Conservation (phyloP, 305 asterid species). For the Striga hermonthica region DNA sequence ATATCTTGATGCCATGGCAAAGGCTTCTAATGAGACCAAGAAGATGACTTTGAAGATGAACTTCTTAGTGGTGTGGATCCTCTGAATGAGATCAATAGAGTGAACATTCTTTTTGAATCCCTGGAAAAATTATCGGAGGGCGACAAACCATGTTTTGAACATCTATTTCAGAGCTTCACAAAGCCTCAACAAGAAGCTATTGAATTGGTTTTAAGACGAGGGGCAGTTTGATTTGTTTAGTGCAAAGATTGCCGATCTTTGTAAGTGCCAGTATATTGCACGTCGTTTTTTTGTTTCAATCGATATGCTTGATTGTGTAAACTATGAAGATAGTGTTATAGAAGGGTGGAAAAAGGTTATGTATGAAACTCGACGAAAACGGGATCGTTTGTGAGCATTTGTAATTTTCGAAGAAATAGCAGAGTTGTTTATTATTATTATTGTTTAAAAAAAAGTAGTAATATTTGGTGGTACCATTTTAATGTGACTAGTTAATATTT, state of each 20-base stretch:
- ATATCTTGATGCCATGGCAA: conserved; percentile 87
- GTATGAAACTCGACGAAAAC: not conserved
- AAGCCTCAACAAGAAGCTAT: conserved; percentile 56
- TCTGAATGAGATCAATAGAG: conserved; percentile 82
- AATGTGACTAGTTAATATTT: too few species aligned
- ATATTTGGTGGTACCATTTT: too few species aligned
- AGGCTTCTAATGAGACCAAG: conserved; percentile 67
- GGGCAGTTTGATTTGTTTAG: conserved; percentile 33
- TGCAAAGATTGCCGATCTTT: conserved; percentile 18
- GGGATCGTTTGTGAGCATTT: too few species aligned
- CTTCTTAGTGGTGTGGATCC: conserved; percentile 76
- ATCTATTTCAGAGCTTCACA: conserved; percentile 68
- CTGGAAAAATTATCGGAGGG: conserved; percentile 55
- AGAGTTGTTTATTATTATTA: too few species aligned
- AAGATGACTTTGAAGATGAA: conserved; percentile 67
- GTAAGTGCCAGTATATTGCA: too few species aligned
- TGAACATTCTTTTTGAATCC: conserved; percentile 55
- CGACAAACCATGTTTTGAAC: conserved; percentile 50
- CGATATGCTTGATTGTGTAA: not conserved
- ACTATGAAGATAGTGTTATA: not conserved
- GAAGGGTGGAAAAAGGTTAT: not conserved
- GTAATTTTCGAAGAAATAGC: too few species aligned
- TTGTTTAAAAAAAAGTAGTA: too few species aligned
- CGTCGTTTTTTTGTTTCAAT: not conserved
- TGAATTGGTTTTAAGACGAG: conserved; percentile 43